A percentile compares a stretch with the other conserved stretches of the same genome.
Evolutionary conservation across 495 filamentous ascomycete species (phyloP).

Genomic region (Talaromyces stipitatus): DNA sequence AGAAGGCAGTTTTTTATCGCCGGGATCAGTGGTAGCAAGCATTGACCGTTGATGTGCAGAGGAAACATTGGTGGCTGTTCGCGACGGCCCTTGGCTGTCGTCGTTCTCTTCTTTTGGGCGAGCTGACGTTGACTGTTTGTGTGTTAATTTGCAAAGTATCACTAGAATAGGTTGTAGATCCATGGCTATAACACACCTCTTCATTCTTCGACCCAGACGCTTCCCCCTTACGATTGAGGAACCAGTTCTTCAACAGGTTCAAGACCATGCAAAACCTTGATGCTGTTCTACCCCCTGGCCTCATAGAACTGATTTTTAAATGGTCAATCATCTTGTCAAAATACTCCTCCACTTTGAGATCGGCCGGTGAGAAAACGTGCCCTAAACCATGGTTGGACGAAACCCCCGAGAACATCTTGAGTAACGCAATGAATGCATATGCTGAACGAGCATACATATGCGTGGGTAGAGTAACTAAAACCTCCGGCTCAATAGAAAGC

Average conservation of each 20-base stretch:
- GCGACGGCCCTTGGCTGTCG: neutral
- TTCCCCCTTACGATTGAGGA: constrained; percentile 41
- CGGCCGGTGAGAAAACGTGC: constrained; percentile 65
- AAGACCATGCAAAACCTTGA: constrained; percentile 72
- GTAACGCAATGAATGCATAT: constrained; percentile 77
- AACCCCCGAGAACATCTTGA: constrained; percentile 80
- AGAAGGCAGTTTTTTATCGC: neutral
- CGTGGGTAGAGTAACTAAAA: constrained; percentile 65
- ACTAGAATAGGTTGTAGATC: neutral
- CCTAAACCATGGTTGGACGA: constrained; percentile 60
- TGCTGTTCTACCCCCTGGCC: constrained; percentile 60
- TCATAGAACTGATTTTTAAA: constrained; percentile 56
- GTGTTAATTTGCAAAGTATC: neutral
- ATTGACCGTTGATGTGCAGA: neutral
- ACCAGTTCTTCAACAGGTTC: constrained; percentile 66
- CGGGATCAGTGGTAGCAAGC: neutral
- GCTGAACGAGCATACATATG: constrained; percentile 70
- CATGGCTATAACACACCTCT: neutral
- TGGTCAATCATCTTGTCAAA: constrained; percentile 58
- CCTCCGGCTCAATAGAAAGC: constrained; percentile 47
- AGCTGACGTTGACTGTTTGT: constrained; percentile 6
- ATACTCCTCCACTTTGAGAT: constrained; percentile 69
- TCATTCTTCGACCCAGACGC: constrained; percentile 6
- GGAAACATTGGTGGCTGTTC: constrained; percentile 7
- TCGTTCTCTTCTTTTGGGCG: neutral